Conservation (phyloP, 2,329 filamentous ascomycete genomes). For the Pseudonectria buxi region DNA sequence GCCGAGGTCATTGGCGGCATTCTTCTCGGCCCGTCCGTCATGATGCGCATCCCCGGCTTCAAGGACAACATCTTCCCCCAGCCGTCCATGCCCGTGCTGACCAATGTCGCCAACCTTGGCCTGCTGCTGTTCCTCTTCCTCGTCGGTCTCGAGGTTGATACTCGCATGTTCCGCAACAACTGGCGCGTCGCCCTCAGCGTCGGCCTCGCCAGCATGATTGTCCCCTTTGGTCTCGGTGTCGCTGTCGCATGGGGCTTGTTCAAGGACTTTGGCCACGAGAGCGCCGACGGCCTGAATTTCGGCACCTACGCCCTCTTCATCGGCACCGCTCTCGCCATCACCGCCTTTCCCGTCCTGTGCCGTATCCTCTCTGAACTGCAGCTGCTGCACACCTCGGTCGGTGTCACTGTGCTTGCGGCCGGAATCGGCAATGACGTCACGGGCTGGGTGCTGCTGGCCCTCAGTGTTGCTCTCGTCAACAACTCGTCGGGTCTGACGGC, state of each 20-base stretch:
- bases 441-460: slow-evolving; percentile 79
- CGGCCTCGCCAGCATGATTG: slow-evolving; percentile 67
- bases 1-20: slow-evolving; percentile 82
- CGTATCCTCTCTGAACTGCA: slow-evolving; percentile 90
- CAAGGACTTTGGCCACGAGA: slow-evolving; percentile 55
- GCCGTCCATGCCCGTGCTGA: slow-evolving; percentile 67
- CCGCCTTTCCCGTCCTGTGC: slow-evolving; percentile 84
- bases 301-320: slow-evolving; percentile 65
- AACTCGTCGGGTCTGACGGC: slow-evolving; percentile 75
- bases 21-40: slow-evolving; percentile 76
- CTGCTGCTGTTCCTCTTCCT: slow-evolving; percentile 81
- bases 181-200: slow-evolving; percentile 76
- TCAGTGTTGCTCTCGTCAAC: slow-evolving; percentile 91
- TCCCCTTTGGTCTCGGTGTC: slow-evolving; percentile 77
- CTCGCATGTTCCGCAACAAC: slow-evolving; percentile 69
- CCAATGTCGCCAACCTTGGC: slow-evolving; percentile 74
- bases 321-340: slow-evolving; percentile 89
- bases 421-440: slow-evolving; percentile 81
- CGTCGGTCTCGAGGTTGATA: slow-evolving; percentile 79
- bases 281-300: slow-evolving; percentile 38
- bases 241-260: slow-evolving; percentile 78
- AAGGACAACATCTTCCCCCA: slow-evolving; percentile 67
- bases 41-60: slow-evolving; percentile 81
- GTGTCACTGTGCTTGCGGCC: slow-evolving; percentile 81
- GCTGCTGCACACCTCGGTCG: slow-evolving; percentile 73